Evolutionary conservation across 83 land plant genomes (phyloP).

Genomic region (Picea abies): DNA sequence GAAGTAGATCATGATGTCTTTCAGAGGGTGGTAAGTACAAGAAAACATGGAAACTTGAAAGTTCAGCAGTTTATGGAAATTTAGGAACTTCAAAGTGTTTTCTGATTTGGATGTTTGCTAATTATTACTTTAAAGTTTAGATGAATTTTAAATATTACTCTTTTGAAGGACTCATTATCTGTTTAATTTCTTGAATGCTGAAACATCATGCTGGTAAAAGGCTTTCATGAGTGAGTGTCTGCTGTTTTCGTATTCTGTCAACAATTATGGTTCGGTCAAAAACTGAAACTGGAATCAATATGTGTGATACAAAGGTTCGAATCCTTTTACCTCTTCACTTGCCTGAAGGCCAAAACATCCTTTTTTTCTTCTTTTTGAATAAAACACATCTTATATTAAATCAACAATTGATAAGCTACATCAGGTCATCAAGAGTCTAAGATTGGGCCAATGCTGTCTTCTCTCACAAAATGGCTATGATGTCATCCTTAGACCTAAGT

Average conservation of each 20-base stretch:
- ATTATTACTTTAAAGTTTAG: not conserved
- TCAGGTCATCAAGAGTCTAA: not conserved
- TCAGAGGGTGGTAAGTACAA: slow-evolving; percentile 29
- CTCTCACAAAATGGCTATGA: not conserved
- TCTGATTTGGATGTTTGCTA: not conserved
- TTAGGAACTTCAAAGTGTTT: not conserved
- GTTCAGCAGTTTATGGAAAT: no score
- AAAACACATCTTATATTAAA: no score
- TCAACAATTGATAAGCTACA: no score
- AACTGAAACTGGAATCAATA: no score
- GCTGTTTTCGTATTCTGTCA: no score
- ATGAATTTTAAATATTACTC: not conserved
- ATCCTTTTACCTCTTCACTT: no score
- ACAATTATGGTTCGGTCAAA: no score
- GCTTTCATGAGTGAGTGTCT: no score
- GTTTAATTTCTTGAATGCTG: not conserved
- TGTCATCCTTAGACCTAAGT: no score
- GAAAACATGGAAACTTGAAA: not conserved
- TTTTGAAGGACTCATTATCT: not conserved
- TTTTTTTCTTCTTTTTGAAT: no score
- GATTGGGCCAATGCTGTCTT: not conserved
- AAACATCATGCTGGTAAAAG: not conserved
- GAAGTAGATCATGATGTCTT: slow-evolving; percentile 61
- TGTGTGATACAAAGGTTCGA: no score
- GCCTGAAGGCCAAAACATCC: no score